Conservation (phyloP, 179 eudicot species). For the Pouteria campechiana region DNA sequence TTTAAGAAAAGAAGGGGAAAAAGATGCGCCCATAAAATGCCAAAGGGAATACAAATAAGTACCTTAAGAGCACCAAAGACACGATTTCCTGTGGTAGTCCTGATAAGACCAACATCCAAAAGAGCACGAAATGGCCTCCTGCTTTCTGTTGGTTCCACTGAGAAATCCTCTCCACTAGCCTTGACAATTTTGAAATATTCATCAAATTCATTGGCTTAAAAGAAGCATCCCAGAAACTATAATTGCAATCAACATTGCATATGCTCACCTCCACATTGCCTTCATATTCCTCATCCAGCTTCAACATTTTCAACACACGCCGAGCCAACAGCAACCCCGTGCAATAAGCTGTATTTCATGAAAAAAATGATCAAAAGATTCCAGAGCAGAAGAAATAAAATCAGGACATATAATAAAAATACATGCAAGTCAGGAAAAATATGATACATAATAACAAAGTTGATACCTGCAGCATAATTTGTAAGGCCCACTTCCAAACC, state of each 20-base stretch:
- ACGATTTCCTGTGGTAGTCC: slow-evolving; percentile 72
- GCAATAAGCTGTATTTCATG: slow-evolving; percentile 34
- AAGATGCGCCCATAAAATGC: too few relatives aligned
- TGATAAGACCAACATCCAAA: slow-evolving; percentile 64
- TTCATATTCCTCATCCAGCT: slow-evolving; percentile 42
- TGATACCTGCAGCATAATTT: slow-evolving; percentile 51
- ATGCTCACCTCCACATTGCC: slow-evolving; percentile 35
- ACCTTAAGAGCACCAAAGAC: slow-evolving; percentile 79
- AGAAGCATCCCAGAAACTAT: not conserved
- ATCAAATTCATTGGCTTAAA: not conserved
- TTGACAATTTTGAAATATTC: slow-evolving; percentile 1
- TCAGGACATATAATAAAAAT: not conserved
- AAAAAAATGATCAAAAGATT: not conserved
- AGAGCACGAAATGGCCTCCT: slow-evolving; percentile 86
- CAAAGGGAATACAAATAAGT: not conserved
- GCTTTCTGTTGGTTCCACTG: slow-evolving; percentile 57
- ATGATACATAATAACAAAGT: too few relatives aligned
- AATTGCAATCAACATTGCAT: not conserved
- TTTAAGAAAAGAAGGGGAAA: too few relatives aligned
- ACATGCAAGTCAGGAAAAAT: too few relatives aligned
- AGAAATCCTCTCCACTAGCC: slow-evolving; percentile 67
- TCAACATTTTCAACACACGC: slow-evolving; percentile 48
- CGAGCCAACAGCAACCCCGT: slow-evolving; percentile 66
- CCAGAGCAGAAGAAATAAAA: not conserved
- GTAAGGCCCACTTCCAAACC: slow-evolving; percentile 72